A percentile compares a stretch with the other conserved stretches of the same genome.
These are phyloP conservation scores for Gossypium thurberi DNA, from an alignment of 345 rosid genomes.

Conservation along the genomic window DNA sequence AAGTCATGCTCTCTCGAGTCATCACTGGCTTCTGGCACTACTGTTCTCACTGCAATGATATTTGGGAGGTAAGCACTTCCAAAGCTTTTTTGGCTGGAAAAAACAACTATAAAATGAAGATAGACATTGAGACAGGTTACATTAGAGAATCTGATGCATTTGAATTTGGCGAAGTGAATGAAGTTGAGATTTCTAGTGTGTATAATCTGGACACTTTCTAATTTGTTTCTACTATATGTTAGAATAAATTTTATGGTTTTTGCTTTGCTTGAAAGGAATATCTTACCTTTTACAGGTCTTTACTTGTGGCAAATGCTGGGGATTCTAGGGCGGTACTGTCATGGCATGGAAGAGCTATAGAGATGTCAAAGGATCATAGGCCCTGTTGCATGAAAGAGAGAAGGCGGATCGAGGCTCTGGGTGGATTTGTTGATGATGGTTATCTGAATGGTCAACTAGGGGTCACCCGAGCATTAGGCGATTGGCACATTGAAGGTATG, in stretches of 20 bases:
- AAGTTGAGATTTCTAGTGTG: neutral
- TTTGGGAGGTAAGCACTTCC: conserved; percentile 52
- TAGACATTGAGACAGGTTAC: neutral
- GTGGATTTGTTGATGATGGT: conserved; percentile 56
- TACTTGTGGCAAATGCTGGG: conserved; percentile 92
- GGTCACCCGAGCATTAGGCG: conserved; percentile 75
- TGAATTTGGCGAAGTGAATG: neutral
- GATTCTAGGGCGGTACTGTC: conserved; percentile 86
- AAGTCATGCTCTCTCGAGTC: conserved; percentile 44
- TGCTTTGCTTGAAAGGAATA: neutral
- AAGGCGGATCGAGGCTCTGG: conserved; percentile 52
- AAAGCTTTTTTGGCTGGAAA: neutral
- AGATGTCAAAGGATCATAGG: conserved; percentile 75
- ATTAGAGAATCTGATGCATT: neutral
- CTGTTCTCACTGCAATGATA: conserved; percentile 76
- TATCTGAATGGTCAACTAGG: conserved; percentile 70
- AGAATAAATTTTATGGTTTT: neutral
- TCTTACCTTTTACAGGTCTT: conserved; percentile 34
- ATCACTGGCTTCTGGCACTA: conserved; percentile 66
- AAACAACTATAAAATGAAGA: too few relatives aligned
- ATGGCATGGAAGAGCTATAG: conserved; percentile 48
- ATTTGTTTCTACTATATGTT: neutral
- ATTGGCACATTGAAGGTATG: conserved; percentile 70
- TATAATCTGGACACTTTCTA: neutral
- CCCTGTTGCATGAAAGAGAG: conserved; percentile 52